Evolutionary conservation across 768 basidiomycete species (phyloP), one percentile per base, ranked within the genome.

Genomic region (Tricholoma furcatifolium): DNA sequence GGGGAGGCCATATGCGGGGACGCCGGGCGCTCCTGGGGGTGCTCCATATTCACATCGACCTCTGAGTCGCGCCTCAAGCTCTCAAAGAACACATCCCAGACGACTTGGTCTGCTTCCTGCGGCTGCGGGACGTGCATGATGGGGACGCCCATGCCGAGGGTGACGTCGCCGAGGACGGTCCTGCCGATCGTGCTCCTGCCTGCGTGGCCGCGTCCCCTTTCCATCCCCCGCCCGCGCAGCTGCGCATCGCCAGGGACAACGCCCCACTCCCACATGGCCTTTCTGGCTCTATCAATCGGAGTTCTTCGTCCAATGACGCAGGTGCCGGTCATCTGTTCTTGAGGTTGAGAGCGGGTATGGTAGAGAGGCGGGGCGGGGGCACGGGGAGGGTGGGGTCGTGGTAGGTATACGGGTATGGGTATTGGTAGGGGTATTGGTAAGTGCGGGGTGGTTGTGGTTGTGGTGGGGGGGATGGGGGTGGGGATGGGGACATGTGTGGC

Each of bases 231-330:
- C n/a, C n/a, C n/a, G n/a, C n/a, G n/a, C n/a, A n/a, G n/a, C 27
- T 27, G 27, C 4, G 7, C 27, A 27, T 27, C 27, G 27, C 27
- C 27, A 27, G 27, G 27, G 27, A 27, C 27, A 27, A 27, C 27
- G 27, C 38, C 59, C 63, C 32, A 41, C 49, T 10, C 58, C 71
- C 71, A 73, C 58, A 61, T 50, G 45, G 50, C 60, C 42, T 59
- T 63, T 35, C 71, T 41, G 2, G 23, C 54, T 34, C 64, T 56
- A 54, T 73, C 65, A 1, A 67, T 62, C n/a, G 71, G 71, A 40
- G 71, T 73, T 11, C 71, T 70, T 24, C 63, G 50, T 21, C 71
- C 69, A n/a, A 68, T 60, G n/a, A 66, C 45, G 34, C 56, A 67
- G 6, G 47, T 49, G 20, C 15, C 38, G 15, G 67, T 66, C 41